Percentiles rank a stretch among this genome's conserved stretches.
Evolutionary conservation across 2,329 filamentous ascomycete species (phyloP).

Genomic region (Penicillium sp.): DNA sequence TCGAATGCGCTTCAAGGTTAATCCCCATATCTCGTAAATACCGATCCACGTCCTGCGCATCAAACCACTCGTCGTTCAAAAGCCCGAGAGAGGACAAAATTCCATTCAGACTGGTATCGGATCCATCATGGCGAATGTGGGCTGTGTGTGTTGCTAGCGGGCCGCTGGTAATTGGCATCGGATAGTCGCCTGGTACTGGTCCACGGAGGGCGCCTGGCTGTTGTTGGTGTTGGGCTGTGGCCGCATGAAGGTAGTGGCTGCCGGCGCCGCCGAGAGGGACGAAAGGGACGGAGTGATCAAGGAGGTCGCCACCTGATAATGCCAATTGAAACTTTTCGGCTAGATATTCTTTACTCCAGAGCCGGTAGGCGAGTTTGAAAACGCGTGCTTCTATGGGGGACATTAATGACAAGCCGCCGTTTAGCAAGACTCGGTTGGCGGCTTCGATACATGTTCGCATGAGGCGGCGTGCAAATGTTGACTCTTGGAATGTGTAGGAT

Average conservation of each 20-base stretch:
- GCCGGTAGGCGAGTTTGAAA: constrained; percentile 10
- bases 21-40: constrained; percentile 15
- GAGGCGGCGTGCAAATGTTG: constrained; percentile 11
- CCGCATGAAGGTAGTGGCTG: background rate
- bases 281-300: background rate
- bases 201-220: background rate
- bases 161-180: background rate
- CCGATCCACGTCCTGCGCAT: constrained; percentile 19
- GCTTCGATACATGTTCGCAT: constrained; percentile 9
- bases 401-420: background rate
- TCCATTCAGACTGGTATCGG: background rate
- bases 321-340: background rate
- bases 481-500: constrained; percentile 13
- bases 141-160: constrained; percentile 3
- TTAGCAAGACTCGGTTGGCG: background rate
- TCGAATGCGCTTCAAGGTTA: background rate
- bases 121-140: constrained; percentile 3
- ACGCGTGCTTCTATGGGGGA: constrained; percentile 1
- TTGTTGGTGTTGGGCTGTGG: background rate
- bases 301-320: background rate
- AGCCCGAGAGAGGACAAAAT: constrained; percentile 7
- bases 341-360: constrained; percentile 7
- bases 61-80: constrained; percentile 18
- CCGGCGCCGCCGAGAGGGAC: constrained; percentile 6
- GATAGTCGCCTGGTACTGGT: no score